phyloP scores from a whole-genome alignment of 108 stramenopile genomes.

The Cyclotella choctawhatcheeana region DNA sequence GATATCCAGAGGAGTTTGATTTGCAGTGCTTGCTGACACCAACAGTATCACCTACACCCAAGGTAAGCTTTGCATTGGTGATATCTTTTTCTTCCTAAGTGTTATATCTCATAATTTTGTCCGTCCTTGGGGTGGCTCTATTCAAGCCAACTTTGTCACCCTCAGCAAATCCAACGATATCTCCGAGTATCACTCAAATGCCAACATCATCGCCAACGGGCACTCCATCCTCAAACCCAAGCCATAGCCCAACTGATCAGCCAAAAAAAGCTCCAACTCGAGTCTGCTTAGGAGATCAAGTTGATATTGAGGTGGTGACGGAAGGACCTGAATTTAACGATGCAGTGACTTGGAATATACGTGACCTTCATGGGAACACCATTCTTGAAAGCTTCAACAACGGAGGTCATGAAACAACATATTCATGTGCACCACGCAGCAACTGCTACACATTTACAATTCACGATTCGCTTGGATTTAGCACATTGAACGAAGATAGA shows the following conservation, averaged over 20 bases:
- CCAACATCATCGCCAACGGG: constrained; percentile 19
- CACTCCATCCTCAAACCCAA: not conserved
- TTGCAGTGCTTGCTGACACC: constrained; percentile 27
- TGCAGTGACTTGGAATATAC: constrained; percentile 29
- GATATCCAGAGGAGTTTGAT: constrained; percentile 25
- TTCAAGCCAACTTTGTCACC: constrained; percentile 6
- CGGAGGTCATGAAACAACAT: constrained; percentile 5
- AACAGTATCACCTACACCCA: constrained; percentile 25
- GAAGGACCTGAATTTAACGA: constrained; percentile 34
- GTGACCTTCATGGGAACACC: constrained; percentile 26
- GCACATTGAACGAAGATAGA: not conserved
- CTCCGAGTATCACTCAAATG: constrained; percentile 10
- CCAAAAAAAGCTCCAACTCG: constrained; percentile 22
- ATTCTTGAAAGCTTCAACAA: constrained; percentile 9
- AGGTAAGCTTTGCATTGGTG: constrained; percentile 15
- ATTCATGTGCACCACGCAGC: constrained; percentile 20
- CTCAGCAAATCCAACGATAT: not conserved
- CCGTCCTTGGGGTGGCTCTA: no score
- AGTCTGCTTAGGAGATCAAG: constrained; percentile 18
- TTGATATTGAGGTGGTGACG: constrained; percentile 21
- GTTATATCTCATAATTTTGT: no score
- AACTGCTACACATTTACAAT: constrained; percentile 35
- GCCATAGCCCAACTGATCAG: not conserved
- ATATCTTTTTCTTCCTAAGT: no score
- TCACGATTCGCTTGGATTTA: constrained; percentile 13